phyloP scores from a whole-genome alignment of 73 alveolate genomes.

The Tetrahymena elliotti region DNA sequence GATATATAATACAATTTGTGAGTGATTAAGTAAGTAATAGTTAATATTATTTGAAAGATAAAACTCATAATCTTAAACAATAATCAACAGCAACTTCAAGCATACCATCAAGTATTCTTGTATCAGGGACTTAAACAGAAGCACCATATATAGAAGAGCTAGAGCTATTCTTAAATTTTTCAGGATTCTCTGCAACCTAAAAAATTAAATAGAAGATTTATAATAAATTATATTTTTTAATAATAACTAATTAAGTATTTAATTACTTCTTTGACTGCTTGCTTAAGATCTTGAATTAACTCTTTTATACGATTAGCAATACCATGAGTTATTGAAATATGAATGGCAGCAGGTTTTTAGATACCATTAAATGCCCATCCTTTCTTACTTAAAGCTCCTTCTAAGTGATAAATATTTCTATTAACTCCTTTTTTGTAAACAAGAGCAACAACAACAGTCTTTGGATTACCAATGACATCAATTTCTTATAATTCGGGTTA shows the following conservation, averaged over 20 bases:
- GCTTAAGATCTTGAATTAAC: slow-evolving; percentile 53
- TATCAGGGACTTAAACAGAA: background rate
- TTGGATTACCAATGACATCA: slow-evolving; percentile 60
- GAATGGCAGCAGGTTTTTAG: slow-evolving; percentile 62
- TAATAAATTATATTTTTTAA: too few species aligned
- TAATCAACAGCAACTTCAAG: background rate
- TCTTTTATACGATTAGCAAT: slow-evolving; percentile 57
- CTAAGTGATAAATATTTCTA: slow-evolving; percentile 26
- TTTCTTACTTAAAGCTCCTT: slow-evolving; percentile 44
- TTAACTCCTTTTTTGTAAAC: slow-evolving; percentile 1
- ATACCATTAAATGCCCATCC: slow-evolving; percentile 59
- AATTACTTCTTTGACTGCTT: slow-evolving; percentile 55
- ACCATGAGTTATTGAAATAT: slow-evolving; percentile 56
- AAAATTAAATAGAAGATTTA: background rate
- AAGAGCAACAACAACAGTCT: slow-evolving; percentile 31
- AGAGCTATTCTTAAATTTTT: background rate
- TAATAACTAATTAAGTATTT: too few species aligned
- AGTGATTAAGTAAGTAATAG: background rate
- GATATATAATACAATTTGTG: too few species aligned
- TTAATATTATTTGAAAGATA: too few species aligned
- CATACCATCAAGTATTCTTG: background rate
- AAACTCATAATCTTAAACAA: background rate
- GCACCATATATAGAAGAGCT: background rate
- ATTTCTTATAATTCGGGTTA: slow-evolving; percentile 51
- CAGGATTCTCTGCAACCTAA: background rate